Base-by-base conservation (phyloP, 2,329 filamentous ascomycete genomes). In the Fusarium heterosporum region DNA sequence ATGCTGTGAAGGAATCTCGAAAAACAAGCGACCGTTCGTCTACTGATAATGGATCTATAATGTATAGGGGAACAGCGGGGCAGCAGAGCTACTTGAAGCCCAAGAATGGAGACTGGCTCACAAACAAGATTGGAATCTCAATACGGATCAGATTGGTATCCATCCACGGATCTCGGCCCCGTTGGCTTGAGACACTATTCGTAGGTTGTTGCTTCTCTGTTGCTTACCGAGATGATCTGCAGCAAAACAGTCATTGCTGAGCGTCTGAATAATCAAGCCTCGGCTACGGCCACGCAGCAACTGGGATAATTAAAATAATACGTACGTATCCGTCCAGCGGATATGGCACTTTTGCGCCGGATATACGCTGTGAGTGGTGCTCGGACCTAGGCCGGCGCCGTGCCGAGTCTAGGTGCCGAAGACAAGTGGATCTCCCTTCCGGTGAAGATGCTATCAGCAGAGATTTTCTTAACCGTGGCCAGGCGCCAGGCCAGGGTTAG, bases 361-460 rank as follows among this genome's bases (percentile, higher is more conserved):
- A 68, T 66, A 68, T 68, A 55, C 16, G 34, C 22, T 26, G 16
- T 38, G 26, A 49, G 36, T 19, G 17, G 36, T 41, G 55, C 55
- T 53, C 40, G 48, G 58, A 19, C 40, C 57, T 29, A 26, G n/a
- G 26, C 40, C 64, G 56, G 68, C 58, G 49, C 65, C 67, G 64
- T 70, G 57, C 68, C 68, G 68, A 68, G 46, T 30, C 46, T 41
- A 64, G 65, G 34, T 71, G 67, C 69, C 70, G 69, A 71, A 40
- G 41, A 29, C 26, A 19, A 34, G 65, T 69, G 65, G 61, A 13
- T 32, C 56, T 26, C 3, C 19, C 46, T 46, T 53, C 51, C 61
- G 50, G 50, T 57, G 48, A 54, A 40, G 39, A 41, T 53, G 38
- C 11, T 58, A 41, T 28, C 3, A 46, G 30, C 45, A 64, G 54